Evolutionary conservation across 192 early-diverging fungal species (phyloP).

Genomic region (Coemansia javaensis): DNA sequence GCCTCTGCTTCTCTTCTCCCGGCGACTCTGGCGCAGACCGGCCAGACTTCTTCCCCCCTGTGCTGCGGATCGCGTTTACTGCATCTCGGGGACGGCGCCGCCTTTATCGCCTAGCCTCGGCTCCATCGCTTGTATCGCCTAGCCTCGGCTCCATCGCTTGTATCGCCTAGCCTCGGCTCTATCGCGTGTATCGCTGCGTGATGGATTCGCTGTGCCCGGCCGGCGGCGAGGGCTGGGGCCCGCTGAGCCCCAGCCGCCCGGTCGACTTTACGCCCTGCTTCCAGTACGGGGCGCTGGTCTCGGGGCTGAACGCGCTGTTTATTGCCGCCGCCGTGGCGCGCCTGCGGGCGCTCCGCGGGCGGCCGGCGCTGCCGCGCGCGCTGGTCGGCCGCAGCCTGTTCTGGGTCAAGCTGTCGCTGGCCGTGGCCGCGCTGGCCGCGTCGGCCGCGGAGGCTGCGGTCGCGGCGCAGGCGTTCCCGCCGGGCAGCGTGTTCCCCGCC

Average conservation of each 20-base stretch:
- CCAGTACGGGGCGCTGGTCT: conserved; percentile 26
- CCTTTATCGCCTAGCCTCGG: not conserved
- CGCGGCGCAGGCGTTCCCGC: not conserved
- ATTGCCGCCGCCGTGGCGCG: conserved; percentile 14
- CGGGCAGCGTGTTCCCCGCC: conserved; percentile 9
- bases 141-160: not conserved
- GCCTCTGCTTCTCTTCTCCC: no score
- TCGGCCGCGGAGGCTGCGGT: conserved; percentile 25
- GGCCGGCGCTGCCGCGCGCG: conserved; percentile 1
- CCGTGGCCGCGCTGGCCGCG: conserved; percentile 9
- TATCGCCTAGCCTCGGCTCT: not conserved
- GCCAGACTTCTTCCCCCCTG: no score
- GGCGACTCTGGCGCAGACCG: no score
- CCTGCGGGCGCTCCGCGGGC: conserved; percentile 2
- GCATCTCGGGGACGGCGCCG: no score
- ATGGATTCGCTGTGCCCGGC: conserved; percentile 23
- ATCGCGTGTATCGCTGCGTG: not conserved
- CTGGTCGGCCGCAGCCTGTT: conserved; percentile 19
- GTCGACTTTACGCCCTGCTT: conserved; percentile 47
- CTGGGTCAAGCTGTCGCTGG: conserved; percentile 25
- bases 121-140: not conserved
- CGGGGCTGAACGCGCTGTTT: conserved; percentile 20
- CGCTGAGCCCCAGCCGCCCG: conserved; percentile 35
- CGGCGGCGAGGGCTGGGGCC: conserved; percentile 51
- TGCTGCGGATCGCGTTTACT: no score